Base-by-base conservation (phyloP, 2,329 filamentous ascomycete species). In the Onygena corvina region DNA sequence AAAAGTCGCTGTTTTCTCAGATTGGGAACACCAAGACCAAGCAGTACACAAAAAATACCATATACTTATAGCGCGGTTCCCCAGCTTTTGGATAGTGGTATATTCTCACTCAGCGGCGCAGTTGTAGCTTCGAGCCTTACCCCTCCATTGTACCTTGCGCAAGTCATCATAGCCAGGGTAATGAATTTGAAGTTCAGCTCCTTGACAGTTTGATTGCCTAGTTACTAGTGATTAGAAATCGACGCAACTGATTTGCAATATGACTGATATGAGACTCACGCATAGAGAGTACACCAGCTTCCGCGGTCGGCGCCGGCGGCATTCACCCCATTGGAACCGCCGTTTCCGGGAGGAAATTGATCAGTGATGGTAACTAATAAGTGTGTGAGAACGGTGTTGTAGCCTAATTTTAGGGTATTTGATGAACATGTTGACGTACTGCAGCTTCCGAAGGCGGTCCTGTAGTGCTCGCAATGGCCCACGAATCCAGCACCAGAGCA, bases 81-180 rank as follows among this genome's bases (percentile, higher is more conserved):
- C n/a, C n/a, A n/a, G n/a, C n/a, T n/a, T n/a, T n/a, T n/a, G n/a
- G n/a, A n/a, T n/a, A n/a, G n/a, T n/a, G n/a, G n/a, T n/a, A n/a
- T n/a, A n/a, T n/a, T 21, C 14, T 47, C 7, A 47, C 21, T 47
- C 44, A 6, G 44, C 44, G n/a, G 44, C 44, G 8, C 44, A 47
- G 25, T 47, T 47, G 21, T 47, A 47, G 14, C 44, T 47, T 7
- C 44, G 44, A n/a, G 44, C 16, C 27, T 33, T 47, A 47, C 20
- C 44, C 12, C 44, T 47, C 44, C 44, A 47, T 7, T 11, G 11
- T 6, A 47, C 14, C 33, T 31, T 47, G 27, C 44, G 44, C n/a
- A 47, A 20, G 44, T 47, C 44, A 34, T 31, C 44, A 20, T 47
- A 47, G 11, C 44, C 44, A 33, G 44, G 44, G 14, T 47, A 47